Conservation (phyloP, 352 stramenopile species). For the Phytophthora kernoviae region DNA sequence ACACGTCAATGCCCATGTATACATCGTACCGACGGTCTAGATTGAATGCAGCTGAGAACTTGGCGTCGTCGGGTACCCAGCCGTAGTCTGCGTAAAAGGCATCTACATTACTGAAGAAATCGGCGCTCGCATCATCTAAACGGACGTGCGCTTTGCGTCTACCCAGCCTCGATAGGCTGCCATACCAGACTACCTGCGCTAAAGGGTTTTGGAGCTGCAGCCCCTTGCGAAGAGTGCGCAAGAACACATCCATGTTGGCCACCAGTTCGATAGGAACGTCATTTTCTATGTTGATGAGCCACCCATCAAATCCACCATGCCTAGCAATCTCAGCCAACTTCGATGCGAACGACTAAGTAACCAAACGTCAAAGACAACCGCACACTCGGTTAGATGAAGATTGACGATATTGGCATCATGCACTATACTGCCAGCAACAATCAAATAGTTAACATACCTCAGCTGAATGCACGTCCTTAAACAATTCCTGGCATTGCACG, state of each 20-base stretch:
- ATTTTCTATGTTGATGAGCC: conserved; percentile 72
- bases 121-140: conserved; percentile 39
- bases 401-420: background rate
- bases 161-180: conserved; percentile 41
- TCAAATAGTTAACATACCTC: conserved; percentile 24
- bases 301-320: conserved; percentile 59
- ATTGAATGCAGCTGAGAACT: conserved; percentile 47
- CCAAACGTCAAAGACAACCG: background rate
- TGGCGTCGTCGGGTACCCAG: conserved; percentile 47
- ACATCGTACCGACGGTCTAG: conserved; percentile 54
- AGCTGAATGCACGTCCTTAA: conserved; percentile 26
- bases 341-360: conserved; percentile 30
- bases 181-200: conserved; percentile 61
- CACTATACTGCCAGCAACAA: background rate
- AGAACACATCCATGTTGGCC: conserved; percentile 39
- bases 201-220: conserved; percentile 29
- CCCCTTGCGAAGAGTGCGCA: conserved; percentile 29
- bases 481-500: conserved; percentile 33
- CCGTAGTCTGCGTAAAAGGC: conserved; percentile 60
- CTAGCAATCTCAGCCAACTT: conserved; percentile 46
- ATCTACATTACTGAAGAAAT: conserved; percentile 55
- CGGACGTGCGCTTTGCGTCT: conserved; percentile 39
- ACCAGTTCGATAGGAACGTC: conserved; percentile 32
- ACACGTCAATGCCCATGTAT: conserved; percentile 66
- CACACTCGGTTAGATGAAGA: background rate